Percentiles rank a stretch among this genome's conserved stretches.
Evolutionary conservation across 176 grass and related monocot genomes (phyloP).

Genomic region (Oryza rufipogon): DNA sequence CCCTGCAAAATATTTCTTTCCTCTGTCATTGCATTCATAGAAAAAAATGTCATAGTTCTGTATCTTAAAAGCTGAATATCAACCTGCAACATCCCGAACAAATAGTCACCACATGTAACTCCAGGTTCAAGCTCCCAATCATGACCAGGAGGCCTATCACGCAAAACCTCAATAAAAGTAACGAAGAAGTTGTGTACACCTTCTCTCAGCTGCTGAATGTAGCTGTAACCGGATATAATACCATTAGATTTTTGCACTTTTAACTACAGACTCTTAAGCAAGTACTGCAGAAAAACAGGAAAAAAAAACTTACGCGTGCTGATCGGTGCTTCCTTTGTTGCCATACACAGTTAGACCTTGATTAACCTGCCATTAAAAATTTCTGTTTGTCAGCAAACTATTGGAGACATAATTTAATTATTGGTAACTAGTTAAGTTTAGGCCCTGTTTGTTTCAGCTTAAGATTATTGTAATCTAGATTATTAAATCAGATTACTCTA

Average conservation of each 20-base stretch:
- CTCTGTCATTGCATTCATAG: not conserved
- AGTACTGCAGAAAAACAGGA: constrained; percentile 1
- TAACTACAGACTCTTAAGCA: not conserved
- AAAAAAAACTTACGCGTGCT: constrained; percentile 79
- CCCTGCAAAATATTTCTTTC: constrained; percentile 59
- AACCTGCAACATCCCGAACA: constrained; percentile 99
- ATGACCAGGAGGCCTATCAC: constrained; percentile 89
- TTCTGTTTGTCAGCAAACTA: constrained; percentile 25
- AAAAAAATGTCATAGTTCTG: constrained; percentile 18
- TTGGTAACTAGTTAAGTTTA: not conserved
- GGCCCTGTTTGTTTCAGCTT: too few relatives aligned
- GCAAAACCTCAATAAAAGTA: constrained; percentile 97
- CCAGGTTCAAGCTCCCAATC: constrained; percentile 99
- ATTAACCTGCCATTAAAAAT: constrained; percentile 75
- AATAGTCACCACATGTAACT: constrained; percentile 98
- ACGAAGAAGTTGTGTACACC: constrained; percentile 98
- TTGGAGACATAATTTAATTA: not conserved
- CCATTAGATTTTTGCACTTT: constrained; percentile 24
- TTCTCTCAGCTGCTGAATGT: constrained; percentile 99
- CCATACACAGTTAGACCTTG: constrained; percentile 97
- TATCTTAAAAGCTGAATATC: constrained; percentile 27
- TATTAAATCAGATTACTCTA: too few relatives aligned
- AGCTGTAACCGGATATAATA: constrained; percentile 53
- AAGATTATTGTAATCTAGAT: too few relatives aligned
- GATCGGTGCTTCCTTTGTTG: constrained; percentile 99